Evolutionary conservation across 495 filamentous ascomycete species (phyloP).

Genomic region (Paragyromitra xinjiangensis): DNA sequence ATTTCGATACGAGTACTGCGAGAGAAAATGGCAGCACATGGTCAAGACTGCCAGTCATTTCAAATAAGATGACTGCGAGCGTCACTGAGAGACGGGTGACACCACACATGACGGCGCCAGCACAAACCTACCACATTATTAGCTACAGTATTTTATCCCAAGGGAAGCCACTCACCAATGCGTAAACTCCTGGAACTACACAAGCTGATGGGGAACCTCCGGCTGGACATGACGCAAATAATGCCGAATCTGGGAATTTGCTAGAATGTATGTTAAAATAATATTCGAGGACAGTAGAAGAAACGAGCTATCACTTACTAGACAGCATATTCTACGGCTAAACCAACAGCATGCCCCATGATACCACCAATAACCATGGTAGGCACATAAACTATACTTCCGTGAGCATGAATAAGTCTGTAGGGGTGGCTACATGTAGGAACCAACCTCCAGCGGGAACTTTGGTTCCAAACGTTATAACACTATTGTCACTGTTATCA

Average conservation of each 20-base stretch:
- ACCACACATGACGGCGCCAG: conserved; percentile 97
- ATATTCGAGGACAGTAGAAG: neutral
- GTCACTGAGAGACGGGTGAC: conserved; percentile 95
- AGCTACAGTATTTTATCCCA: neutral
- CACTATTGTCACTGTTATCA: conserved; percentile 48
- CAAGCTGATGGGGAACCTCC: conserved; percentile 78
- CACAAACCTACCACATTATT: conserved; percentile 67
- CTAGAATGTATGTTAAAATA: conserved; percentile 31
- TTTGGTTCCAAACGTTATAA: conserved; percentile 66
- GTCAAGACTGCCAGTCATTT: conserved; percentile 91
- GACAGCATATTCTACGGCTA: conserved; percentile 83
- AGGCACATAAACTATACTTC: conserved; percentile 62
- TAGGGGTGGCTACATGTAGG: neutral
- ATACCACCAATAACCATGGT: conserved; percentile 98
- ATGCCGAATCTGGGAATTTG: conserved; percentile 71
- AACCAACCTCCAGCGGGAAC: conserved; percentile 75
- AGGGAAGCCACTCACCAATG: conserved; percentile 64
- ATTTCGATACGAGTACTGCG: conserved; percentile 91
- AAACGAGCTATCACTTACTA: conserved; percentile 45
- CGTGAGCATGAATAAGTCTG: conserved; percentile 21
- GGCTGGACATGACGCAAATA: conserved; percentile 78
- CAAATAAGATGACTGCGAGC: conserved; percentile 92
- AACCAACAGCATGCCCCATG: conserved; percentile 87
- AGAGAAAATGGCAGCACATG: conserved; percentile 96
- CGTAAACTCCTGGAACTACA: conserved; percentile 94